Base-by-base conservation (phyloP, 805 yeast genomes). In the Cyberlindnera samutprakarnensis region DNA sequence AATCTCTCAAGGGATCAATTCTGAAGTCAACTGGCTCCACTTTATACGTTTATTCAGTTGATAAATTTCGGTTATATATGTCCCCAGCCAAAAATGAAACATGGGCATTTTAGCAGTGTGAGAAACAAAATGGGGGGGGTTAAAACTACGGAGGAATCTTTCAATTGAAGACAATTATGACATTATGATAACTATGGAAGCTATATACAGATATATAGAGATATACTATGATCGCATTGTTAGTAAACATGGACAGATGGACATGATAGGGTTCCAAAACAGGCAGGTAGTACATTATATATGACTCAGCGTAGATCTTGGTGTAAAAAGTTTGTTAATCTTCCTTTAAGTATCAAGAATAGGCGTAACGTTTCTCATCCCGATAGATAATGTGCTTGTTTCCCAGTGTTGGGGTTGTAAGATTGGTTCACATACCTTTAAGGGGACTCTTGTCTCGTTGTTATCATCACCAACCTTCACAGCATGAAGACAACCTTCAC, bases 291-390 rank as follows among this genome's bases (percentile, higher is more conserved):
- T 19, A 19, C 10, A 19, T 19, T 19, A 19, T 10, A 19, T 19
- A 19, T 19, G 5, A 41, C 28, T 59, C 63, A 60, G 64, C 53
- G 64, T 56, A 59, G 65, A 58, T 58, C 63, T 59, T 59, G 63
- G 63, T 58, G 61, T 57, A 44, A 28, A n/a, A 26, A 51, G 53
- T 52, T 46, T 49, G 51, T 51, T 41, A 45, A 45, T 57, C 60
- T 53, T 54, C 64, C 57, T 51, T 14, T 32, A 35, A 34, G 35
- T 37, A 37, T 49, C 55, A 47, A 49, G 46, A 18, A 28, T 33
- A 44, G 55, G 62, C 62, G 57, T 48, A n/a, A 51, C 54, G 46
- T 45, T 57, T 58, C 46, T 58, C 64, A 59, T 59, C 64, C 49
- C 46, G 49, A 47, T 49, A 41, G 28, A 17, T 18, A 27, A 23